phyloP scores from a whole-genome alignment of 306 rosid species.

The Cotoneaster glaucophyllus region DNA sequence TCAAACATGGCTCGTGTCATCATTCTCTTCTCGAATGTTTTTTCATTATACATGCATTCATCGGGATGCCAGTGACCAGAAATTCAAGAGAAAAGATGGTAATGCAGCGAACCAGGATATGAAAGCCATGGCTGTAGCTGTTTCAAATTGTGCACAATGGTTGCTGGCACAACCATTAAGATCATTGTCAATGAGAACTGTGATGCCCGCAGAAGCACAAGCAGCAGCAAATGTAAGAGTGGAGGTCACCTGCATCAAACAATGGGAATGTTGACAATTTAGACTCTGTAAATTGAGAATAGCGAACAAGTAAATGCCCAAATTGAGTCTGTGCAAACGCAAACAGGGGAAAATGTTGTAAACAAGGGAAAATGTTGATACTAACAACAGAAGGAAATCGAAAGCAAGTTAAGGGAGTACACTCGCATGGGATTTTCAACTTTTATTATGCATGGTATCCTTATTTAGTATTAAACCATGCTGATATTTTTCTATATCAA shows the following conservation, averaged over 20 bases:
- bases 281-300: too few species aligned
- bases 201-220: slow-evolving; percentile 93
- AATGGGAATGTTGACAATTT: background rate
- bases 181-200: slow-evolving; percentile 86
- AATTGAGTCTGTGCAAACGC: background rate
- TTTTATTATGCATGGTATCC: background rate
- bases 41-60: slow-evolving; percentile 14
- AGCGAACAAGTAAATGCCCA: background rate
- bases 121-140: slow-evolving; percentile 88
- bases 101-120: slow-evolving; percentile 73
- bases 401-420: background rate
- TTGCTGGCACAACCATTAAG: slow-evolving; percentile 49
- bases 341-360: background rate
- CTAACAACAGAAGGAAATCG: background rate
- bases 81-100: slow-evolving; percentile 77
- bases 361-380: background rate
- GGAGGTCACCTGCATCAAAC: slow-evolving; percentile 58
- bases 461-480: background rate
- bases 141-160: slow-evolving; percentile 73
- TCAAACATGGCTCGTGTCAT: background rate
- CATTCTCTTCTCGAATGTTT: background rate
- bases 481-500: background rate
- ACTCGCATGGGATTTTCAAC: background rate
- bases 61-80: slow-evolving; percentile 70
- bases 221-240: slow-evolving; percentile 90